phyloP scores from a whole-genome alignment of 257 asterid genomes.

The Marsdenia floribunda region DNA sequence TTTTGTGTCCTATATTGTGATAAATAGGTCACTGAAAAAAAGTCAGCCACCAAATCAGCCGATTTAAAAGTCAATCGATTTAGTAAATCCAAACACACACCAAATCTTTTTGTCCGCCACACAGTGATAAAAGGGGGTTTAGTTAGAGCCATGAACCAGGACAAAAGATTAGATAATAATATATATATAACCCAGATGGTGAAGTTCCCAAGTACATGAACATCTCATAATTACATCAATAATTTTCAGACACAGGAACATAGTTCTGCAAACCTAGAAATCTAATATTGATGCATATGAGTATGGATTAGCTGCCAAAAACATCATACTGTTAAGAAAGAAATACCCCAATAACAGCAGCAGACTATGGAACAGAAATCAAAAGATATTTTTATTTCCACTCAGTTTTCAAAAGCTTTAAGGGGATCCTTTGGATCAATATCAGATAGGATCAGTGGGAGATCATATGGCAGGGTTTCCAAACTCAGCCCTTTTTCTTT shows the following conservation, averaged over 20 bases:
- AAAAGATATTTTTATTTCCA: not conserved
- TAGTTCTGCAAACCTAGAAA: not conserved
- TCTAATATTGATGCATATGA: not conserved
- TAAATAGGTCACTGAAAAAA: too few species aligned
- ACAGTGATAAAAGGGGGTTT: not conserved
- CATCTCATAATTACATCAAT: not conserved
- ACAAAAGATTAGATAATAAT: too few species aligned
- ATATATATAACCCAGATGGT: not conserved
- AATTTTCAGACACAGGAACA: not conserved
- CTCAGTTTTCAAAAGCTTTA: slow-evolving; percentile 36
- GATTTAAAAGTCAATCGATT: too few species aligned
- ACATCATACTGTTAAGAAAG: not conserved
- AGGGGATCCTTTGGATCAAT: slow-evolving; percentile 58
- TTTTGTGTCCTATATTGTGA: too few species aligned
- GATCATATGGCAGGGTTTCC: slow-evolving; percentile 47
- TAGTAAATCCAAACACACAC: too few species aligned
- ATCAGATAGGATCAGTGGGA: slow-evolving; percentile 33
- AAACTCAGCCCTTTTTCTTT: slow-evolving; percentile 34
- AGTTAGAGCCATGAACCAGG: too few species aligned
- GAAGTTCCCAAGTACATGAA: not conserved
- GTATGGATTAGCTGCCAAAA: not conserved
- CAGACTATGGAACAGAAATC: not conserved
- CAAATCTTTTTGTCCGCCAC: too few species aligned
- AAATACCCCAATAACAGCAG: not conserved
- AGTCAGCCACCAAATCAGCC: too few species aligned